Evolutionary conservation across 2,329 filamentous ascomycete species (phyloP).

Genomic region (Aureobasidium sp.): DNA sequence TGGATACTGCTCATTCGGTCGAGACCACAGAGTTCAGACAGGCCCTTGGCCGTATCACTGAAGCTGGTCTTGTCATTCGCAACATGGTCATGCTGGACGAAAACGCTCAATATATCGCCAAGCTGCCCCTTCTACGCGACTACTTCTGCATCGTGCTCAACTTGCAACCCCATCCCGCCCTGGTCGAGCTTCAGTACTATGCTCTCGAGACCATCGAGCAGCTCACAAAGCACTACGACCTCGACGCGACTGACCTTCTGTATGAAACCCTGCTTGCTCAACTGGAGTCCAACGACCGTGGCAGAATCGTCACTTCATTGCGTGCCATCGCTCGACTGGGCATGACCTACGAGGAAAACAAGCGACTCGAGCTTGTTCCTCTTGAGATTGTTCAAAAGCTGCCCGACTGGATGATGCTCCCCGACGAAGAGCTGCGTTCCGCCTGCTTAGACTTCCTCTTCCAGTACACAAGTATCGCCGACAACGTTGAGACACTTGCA

Average conservation of each 20-base stretch:
- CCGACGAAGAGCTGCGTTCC: constrained; percentile 84
- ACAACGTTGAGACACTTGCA: constrained; percentile 70
- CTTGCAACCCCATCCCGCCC: constrained; percentile 60
- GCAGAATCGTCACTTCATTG: constrained; percentile 69
- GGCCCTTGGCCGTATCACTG: constrained; percentile 66
- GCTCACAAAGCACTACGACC: constrained; percentile 68
- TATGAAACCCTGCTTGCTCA: constrained; percentile 62
- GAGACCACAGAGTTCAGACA: constrained; percentile 64
- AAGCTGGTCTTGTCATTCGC: constrained; percentile 77
- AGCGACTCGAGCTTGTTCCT: constrained; percentile 65
- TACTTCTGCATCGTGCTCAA: constrained; percentile 74
- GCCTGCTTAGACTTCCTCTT: constrained; percentile 91
- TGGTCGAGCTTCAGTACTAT: constrained; percentile 82
- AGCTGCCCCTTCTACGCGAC: constrained; percentile 67
- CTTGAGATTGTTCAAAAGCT: constrained; percentile 56
- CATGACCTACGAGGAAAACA: constrained; percentile 73
- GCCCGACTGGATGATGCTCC: constrained; percentile 64
- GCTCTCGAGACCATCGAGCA: constrained; percentile 88
- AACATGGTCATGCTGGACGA: constrained; percentile 95
- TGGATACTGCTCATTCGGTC: constrained; percentile 58
- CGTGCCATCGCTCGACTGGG: constrained; percentile 79
- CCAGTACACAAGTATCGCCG: constrained; percentile 78
- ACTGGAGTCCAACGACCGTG: constrained; percentile 57
- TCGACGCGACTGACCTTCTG: constrained; percentile 65
- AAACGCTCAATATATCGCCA: constrained; percentile 74